These are phyloP conservation scores for Clonostachys solani DNA, from an alignment of 2,329 filamentous ascomycete genomes.

Conservation along the genomic window DNA sequence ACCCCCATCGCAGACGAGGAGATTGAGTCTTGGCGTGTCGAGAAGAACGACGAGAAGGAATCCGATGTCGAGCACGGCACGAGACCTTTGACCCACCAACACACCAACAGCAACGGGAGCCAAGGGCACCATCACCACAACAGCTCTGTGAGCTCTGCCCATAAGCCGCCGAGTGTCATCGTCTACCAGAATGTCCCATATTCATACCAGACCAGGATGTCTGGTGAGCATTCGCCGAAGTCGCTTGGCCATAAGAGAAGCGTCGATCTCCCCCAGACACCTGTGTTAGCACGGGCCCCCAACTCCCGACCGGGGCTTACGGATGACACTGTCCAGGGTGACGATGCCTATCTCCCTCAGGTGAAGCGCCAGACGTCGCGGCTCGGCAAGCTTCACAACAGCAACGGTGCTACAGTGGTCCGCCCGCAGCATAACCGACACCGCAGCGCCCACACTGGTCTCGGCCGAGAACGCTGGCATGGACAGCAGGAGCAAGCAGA, in stretches of 20 bases:
- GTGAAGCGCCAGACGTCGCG: constrained; percentile 49
- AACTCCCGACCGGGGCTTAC: constrained; percentile 60
- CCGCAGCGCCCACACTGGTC: background rate
- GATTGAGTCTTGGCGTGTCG: constrained; percentile 58
- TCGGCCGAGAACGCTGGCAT: constrained; percentile 33
- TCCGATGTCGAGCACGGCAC: constrained; percentile 6
- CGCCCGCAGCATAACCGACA: constrained; percentile 1
- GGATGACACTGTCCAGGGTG: constrained; percentile 56
- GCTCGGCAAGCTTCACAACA: constrained; percentile 39
- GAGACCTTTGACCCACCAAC: background rate
- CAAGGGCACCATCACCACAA: constrained; percentile 18
- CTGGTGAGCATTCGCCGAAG: constrained; percentile 19
- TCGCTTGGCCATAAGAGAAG: constrained; percentile 28
- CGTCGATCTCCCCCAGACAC: constrained; percentile 40
- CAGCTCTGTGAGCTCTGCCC: constrained; percentile 24
- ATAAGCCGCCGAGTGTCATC: constrained; percentile 48
- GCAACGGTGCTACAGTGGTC: background rate
- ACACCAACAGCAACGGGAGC: background rate
- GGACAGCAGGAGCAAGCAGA: constrained; percentile 22
- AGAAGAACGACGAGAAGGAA: constrained; percentile 9
- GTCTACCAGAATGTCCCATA: constrained; percentile 34
- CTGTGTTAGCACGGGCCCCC: constrained; percentile 54
- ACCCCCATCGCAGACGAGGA: constrained; percentile 62
- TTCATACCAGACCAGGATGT: constrained; percentile 10
- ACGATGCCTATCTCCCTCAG: constrained; percentile 51